Conservation (phyloP, 495 filamentous ascomycete species). For the Cladorrhinum samala region DNA sequence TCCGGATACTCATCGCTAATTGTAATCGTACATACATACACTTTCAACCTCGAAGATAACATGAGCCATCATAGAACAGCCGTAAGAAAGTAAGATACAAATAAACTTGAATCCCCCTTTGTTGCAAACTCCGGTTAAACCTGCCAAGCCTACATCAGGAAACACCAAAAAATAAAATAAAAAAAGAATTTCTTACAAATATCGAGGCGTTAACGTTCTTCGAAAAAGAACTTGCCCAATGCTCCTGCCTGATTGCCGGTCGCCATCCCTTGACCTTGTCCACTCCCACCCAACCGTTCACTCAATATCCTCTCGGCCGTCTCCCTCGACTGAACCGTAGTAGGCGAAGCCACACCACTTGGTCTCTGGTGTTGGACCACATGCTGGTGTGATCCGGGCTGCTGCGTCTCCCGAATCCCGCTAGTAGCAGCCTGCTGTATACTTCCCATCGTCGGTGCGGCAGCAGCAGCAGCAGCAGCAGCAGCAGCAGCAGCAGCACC, state of each 20-base stretch:
- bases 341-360: background rate
- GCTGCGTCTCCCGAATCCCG: conserved; percentile 32
- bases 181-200: background rate
- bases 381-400: conserved; percentile 19
- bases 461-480: conserved; percentile 25
- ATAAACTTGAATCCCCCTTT: no score
- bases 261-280: conserved; percentile 31
- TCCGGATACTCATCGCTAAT: no score
- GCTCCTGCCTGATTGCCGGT: no score
- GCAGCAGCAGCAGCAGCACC: conserved; percentile 41
- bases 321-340: conserved; percentile 22
- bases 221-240: conserved; percentile 51
- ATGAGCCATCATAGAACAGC: no score
- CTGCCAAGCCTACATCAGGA: background rate
- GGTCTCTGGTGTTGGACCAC: conserved; percentile 5
- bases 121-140: no score
- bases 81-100: no score
- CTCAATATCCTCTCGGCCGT: conserved; percentile 50
- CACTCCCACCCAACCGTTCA: conserved; percentile 41
- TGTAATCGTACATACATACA: no score
- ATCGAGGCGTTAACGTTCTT: conserved; percentile 29
- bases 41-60: no score
- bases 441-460: no score
- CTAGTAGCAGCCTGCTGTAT: no score
- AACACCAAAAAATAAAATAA: background rate